Percentiles rank a stretch among this genome's conserved stretches.
phyloP scores from a whole-genome alignment of 305 asterid genomes.

The Rubia occidens region DNA sequence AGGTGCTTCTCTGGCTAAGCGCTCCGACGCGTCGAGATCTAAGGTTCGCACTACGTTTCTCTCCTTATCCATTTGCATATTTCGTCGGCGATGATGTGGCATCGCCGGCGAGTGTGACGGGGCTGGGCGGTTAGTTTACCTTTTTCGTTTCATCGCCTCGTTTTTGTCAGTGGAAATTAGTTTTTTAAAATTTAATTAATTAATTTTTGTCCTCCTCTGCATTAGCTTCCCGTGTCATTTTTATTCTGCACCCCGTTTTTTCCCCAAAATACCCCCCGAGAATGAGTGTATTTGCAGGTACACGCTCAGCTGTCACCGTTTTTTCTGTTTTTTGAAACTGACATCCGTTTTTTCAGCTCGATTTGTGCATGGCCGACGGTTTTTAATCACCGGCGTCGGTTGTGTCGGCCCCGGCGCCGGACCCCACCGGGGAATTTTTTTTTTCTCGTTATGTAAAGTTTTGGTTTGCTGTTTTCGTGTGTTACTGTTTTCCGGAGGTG shows the following conservation, averaged over 20 bases:
- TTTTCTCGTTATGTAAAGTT: constrained; percentile 3
- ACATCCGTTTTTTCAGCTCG: constrained; percentile 15
- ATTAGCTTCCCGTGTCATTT: constrained; percentile 28
- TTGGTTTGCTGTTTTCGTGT: neutral
- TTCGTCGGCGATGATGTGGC: constrained; percentile 1
- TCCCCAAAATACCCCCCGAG: constrained; percentile 36
- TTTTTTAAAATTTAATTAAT: neutral
- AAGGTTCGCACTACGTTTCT: constrained; percentile 34
- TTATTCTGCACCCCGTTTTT: neutral
- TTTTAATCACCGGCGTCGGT: constrained; percentile 20
- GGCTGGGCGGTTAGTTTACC: neutral
- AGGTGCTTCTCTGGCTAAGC: constrained; percentile 23
- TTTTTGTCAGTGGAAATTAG: constrained; percentile 9
- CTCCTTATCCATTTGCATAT: neutral
- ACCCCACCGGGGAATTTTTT: neutral
- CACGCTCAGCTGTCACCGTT: constrained; percentile 23
- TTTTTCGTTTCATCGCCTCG: neutral
- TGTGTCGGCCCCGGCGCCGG: neutral
- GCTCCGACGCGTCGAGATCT: constrained; percentile 50
- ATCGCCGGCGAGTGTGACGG: constrained; percentile 5
- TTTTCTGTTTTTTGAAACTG: constrained; percentile 26
- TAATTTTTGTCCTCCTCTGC: constrained; percentile 7
- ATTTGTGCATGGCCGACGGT: constrained; percentile 8
- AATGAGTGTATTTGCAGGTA: constrained; percentile 29
- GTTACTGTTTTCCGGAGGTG: neutral